Base-by-base conservation (phyloP, 257 asterid species). In the Nyctanthes arbortristis region DNA sequence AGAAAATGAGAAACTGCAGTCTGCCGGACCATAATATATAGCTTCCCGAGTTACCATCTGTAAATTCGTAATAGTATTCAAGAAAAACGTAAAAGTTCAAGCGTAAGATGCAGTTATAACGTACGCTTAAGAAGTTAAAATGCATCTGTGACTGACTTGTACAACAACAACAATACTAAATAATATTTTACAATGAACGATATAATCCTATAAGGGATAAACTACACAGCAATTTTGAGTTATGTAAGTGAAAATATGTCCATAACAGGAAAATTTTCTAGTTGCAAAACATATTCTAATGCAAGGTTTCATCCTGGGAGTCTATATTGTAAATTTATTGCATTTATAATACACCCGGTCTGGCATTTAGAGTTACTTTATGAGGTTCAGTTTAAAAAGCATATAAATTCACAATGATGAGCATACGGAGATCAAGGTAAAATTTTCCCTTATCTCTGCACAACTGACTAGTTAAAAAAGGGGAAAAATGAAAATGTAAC, bases 21-120 rank as follows among this genome's bases (percentile, higher is more conserved):
- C 94, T 52, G 79, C 79, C 57, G 81, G 75, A 52, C 89, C 88
- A 68, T 77, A 77, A 69, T 79, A 83, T 69, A 93, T 85, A 34
- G 96, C 89, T 73, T 85, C 92, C 40, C 89, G 96, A 76, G 81
- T 80, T 63, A 90, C 96, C 75, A 90, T 78, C 98, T 93, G 95
- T 45, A 20, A 66, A 73, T n/a, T n/a, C n/a, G n/a, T n/a, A n/a
- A n/a, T n/a, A n/a, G n/a, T n/a, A n/a, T n/a, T n/a, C n/a, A n/a
- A n/a, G n/a, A n/a, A n/a, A n/a, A n/a, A n/a, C n/a, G n/a, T n/a
- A n/a, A n/a, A n/a, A n/a, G n/a, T n/a, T n/a, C n/a, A n/a, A n/a
- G n/a, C n/a, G n/a, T n/a, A n/a, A n/a, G n/a, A n/a, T n/a, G n/a
- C n/a, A n/a, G n/a, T 13, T 52, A 63, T 32, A 22, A 65, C 67